Evolutionary conservation across 768 basidiomycete species (phyloP).

Genomic region (Agrocybe praecox): DNA sequence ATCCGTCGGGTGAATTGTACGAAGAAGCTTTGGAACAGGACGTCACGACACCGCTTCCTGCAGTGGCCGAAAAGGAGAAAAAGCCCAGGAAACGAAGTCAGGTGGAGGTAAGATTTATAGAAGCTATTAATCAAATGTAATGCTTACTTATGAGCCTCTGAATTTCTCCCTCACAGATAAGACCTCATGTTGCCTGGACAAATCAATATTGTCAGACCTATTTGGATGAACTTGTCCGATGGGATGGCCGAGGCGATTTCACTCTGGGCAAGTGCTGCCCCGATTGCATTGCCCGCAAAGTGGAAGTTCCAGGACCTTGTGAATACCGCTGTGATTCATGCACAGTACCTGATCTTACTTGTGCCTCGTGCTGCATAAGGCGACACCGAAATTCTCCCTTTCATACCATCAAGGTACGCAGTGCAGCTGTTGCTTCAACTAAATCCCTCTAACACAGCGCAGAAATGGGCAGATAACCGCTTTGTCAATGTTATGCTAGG

Average conservation of each 20-base stretch:
- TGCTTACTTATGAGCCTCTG: too few relatives aligned
- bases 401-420: neutral
- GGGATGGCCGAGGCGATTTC: conserved; percentile 9
- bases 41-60: too few relatives aligned
- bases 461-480: neutral
- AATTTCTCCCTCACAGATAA: neutral
- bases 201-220: conserved; percentile 3
- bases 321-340: conserved; percentile 11
- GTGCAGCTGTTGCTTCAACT: too few relatives aligned
- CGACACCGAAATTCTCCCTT: neutral
- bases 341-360: neutral
- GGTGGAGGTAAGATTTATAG: too few relatives aligned
- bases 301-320: neutral
- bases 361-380: neutral
- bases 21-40: too few relatives aligned
- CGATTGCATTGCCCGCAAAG: conserved; percentile 4
- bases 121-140: too few relatives aligned
- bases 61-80: too few relatives aligned
- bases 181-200: conserved; percentile 9
- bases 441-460: too few relatives aligned
- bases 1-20: too few relatives aligned
- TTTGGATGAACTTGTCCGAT: conserved; percentile 7
- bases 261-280: neutral
- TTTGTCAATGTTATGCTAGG: neutral
- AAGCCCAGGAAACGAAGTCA: too few relatives aligned